Evolutionary conservation across 2,329 filamentous ascomycete genomes (phyloP).

Genomic region (Penicillium sp.): DNA sequence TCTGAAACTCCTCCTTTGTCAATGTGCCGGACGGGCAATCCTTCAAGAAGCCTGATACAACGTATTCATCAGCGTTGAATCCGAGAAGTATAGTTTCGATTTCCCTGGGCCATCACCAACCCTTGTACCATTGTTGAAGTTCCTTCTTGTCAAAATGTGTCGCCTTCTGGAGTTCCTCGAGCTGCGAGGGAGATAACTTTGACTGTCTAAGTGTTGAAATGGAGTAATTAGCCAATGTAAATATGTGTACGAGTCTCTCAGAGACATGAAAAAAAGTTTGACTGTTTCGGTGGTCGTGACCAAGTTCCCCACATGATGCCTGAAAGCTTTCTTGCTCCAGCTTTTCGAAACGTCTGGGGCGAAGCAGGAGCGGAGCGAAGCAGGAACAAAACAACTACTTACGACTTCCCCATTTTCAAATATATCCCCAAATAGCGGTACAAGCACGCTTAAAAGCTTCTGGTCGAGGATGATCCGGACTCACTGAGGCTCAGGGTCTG

Average conservation of each 20-base stretch:
- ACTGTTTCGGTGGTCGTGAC: neutral
- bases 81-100: neutral
- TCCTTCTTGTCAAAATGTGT: constrained; percentile 99
- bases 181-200: constrained; percentile 95
- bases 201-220: constrained; percentile 72
- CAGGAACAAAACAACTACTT: constrained; percentile 27
- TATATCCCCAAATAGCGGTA: constrained; percentile 13
- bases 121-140: constrained; percentile 99
- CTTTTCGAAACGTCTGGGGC: neutral
- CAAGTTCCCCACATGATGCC: constrained; percentile 6
- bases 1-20: constrained; percentile 98
- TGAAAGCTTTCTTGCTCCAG: neutral
- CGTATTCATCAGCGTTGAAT: neutral
- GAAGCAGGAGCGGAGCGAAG: constrained; percentile 13
- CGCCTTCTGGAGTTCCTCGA: constrained; percentile 91
- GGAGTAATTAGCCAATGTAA: constrained; percentile 3
- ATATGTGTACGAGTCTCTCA: neutral
- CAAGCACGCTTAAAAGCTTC: neutral
- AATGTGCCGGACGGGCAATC: constrained; percentile 97
- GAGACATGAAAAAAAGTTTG: neutral
- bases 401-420: constrained; percentile 45
- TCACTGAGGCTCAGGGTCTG: constrained; percentile 11
- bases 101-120: constrained; percentile 55
- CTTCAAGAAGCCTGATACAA: constrained; percentile 82
- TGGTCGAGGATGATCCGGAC: neutral